Percentiles rank a stretch among this genome's conserved stretches.
Evolutionary conservation across 768 basidiomycete species (phyloP).

Genomic region (Russula lepida): DNA sequence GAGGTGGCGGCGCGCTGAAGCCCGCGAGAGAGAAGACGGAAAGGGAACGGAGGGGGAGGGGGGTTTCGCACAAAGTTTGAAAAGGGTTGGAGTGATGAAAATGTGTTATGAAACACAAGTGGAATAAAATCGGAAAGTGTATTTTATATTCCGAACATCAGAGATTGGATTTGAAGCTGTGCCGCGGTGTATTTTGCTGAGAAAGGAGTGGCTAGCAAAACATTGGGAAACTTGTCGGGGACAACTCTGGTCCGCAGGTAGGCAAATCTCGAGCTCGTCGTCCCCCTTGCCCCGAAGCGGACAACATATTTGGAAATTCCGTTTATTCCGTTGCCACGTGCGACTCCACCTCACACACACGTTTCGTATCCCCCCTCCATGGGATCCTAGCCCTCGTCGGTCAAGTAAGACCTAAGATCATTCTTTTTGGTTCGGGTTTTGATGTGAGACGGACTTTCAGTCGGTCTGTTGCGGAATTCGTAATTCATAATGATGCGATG

Average conservation of each 20-base stretch:
- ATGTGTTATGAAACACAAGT: conserved; percentile 3
- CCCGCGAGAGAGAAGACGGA: neutral
- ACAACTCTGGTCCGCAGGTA: neutral
- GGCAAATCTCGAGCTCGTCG: neutral
- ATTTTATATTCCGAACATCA: neutral
- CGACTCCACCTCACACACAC: neutral
- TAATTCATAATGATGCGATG: neutral
- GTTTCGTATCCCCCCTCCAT: too few relatives aligned
- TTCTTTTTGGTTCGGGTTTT: neutral
- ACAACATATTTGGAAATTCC: too few relatives aligned
- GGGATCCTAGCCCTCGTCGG: too few relatives aligned
- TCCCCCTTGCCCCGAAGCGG: neutral
- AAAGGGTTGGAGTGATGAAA: neutral
- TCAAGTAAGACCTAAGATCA: neutral
- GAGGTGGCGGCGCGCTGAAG: neutral
- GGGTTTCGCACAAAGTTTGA: conserved; percentile 16
- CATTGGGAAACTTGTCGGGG: neutral
- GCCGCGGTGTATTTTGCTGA: neutral
- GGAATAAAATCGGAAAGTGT: neutral
- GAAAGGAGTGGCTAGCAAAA: conserved; percentile 2
- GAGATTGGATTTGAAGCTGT: neutral
- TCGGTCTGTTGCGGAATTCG: neutral
- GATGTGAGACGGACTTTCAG: neutral
- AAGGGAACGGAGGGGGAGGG: neutral
- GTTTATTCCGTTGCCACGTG: conserved; percentile 7